Evolutionary conservation across 2,329 filamentous ascomycete species (phyloP), one percentile per base, ranked within the genome.

Genomic region (Aureobasidium sp.): DNA sequence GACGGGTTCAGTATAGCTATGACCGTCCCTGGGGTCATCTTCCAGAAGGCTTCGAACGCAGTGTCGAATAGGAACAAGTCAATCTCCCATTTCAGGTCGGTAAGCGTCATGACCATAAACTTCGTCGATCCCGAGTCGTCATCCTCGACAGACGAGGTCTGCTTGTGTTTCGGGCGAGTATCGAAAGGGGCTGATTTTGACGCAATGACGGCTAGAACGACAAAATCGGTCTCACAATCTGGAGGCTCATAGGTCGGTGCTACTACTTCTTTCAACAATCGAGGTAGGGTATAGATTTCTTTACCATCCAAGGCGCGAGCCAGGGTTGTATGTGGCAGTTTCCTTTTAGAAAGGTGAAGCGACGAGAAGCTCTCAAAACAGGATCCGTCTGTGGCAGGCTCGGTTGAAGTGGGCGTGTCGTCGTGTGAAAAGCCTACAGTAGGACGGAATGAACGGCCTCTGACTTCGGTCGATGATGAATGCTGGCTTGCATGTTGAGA

Each of bases 31-130:
- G 90, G 84, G 0, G 87, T 87, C n/a, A 97, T 79, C 71, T 96
- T 96, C 88, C 93, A 97, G 77, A 94, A 99, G 61, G 89, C 86
- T 17, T 90, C 87, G 69, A 97, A 97, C 7, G 91, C 95, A 0
- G 88, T 86, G 69, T 90, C 89, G 75, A 99, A 99, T 15, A 99
- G 83, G 69, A 92, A 97, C 46, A 97, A 82, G 66, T 97, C 92
- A 13, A 99, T 75, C 68, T 96, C 91, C 85, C 87, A 96, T 69
- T 91, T 88, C 12, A 99, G 79, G 73, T 99, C 93, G 0, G 90
- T 91, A 2, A 99, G 80, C 1, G 85, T 90, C 65, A 99, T 79
- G 1, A 93, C 88, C 89, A 99, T 97, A 77, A 95, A 99, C 73
- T 96, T 97, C 2, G 71, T 76, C 36, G 76, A 76, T 10, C 83